phyloP scores from a whole-genome alignment of 352 stramenopile genomes.

The Phytophthora pistaciae region DNA sequence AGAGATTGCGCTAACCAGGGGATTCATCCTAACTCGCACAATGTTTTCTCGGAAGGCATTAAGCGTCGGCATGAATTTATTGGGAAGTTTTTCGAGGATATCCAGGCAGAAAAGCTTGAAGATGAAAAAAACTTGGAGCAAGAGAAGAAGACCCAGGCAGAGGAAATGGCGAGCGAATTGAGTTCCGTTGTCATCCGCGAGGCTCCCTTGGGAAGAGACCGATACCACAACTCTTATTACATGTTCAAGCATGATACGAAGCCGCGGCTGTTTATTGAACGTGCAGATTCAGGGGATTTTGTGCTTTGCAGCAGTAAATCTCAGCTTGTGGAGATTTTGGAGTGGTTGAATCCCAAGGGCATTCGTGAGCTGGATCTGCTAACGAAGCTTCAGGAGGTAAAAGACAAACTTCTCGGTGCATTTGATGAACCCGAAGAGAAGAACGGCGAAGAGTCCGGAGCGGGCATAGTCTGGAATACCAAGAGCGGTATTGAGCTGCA shows the following conservation, averaged over 20 bases:
- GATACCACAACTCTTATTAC: conserved; percentile 85
- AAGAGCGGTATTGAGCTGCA: conserved; percentile 59
- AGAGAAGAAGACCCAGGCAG: conserved; percentile 55
- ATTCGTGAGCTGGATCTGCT: conserved; percentile 72
- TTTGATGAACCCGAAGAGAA: conserved; percentile 36
- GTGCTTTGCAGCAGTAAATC: conserved; percentile 49
- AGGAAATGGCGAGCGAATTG: conserved; percentile 50
- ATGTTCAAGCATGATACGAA: conserved; percentile 77
- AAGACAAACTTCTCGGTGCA: conserved; percentile 43
- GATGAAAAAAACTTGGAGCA: conserved; percentile 62
- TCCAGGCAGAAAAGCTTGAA: conserved; percentile 55
- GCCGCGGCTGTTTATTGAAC: conserved; percentile 74
- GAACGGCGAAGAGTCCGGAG: conserved; percentile 16
- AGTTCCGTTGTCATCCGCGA: conserved; percentile 73
- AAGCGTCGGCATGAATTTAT: conserved; percentile 74
- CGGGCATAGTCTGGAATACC: conserved; percentile 33
- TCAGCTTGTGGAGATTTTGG: conserved; percentile 56
- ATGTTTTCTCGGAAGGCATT: conserved; percentile 69
- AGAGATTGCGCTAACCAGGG: conserved; percentile 65
- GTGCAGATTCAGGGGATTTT: conserved; percentile 70
- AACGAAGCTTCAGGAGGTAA: conserved; percentile 58
- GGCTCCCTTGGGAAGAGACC: conserved; percentile 71
- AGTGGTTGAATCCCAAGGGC: conserved; percentile 84
- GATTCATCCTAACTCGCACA: conserved; percentile 75
- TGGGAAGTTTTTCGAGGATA: conserved; percentile 70